Base-by-base conservation (phyloP, 352 stramenopile genomes). In the Phytopythium delawarense region DNA sequence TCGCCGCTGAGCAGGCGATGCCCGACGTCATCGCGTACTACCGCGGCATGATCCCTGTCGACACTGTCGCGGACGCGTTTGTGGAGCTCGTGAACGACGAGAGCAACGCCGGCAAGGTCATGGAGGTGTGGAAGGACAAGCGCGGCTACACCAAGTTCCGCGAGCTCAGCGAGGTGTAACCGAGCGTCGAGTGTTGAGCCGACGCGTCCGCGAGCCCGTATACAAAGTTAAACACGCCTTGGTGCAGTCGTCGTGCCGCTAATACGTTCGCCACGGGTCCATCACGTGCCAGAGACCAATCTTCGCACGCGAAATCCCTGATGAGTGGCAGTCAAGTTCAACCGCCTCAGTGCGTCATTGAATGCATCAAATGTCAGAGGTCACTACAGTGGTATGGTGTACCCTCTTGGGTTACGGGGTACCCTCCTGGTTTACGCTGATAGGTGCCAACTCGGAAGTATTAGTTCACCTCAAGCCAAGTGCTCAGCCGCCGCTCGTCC, bases 1-100 rank as follows among this genome's bases (percentile, higher is more conserved):
- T 68, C 28, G 30, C 66, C 7, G 67, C 70, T 7, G 59, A 66
- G 15, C 60, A 74, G 35, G 52, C 46, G 0, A 42, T 79, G 37
- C 65, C 63, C 6, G 58, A 75, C 44, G 53, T 66, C 21, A 45
- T 66, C 21, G 54, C 53, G 23, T 55, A 58, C 42, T 66, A 62
- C 45, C 53, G 61, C 34, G 61, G 61, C 11, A 51, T 66, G 35
- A 45, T 66, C 20, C 58, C 61, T 2, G 35, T 66, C 7, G 61
- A 66, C 13, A 53, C 61, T 1, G 57, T 66, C 52, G 44, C 44
- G 20, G 52, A 66, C 34, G 61, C 21, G 35, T 62, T 66, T 37
- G 55, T 51, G 61, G 61, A 62, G 46, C 16, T 35, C 15, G 61
- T 66, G 44, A 54, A 66, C 44, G 58, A 66, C 37, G 61, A 58